Base-by-base conservation (phyloP, 2,329 filamentous ascomycete genomes). In the Trichoderma gracile region DNA sequence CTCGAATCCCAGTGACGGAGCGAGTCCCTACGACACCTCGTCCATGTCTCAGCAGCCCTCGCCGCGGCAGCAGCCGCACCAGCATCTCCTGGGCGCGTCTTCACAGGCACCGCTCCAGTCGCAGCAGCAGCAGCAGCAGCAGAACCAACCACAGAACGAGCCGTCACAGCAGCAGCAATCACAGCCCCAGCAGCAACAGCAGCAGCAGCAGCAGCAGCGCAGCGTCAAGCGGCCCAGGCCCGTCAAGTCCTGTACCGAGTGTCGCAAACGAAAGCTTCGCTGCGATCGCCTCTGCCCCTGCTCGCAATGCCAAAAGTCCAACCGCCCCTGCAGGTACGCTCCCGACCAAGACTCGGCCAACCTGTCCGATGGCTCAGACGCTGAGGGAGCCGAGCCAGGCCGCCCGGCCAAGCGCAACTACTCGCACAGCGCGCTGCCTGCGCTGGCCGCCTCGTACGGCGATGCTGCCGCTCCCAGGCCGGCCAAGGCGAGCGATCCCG, bases 241-340 rank as follows among this genome's bases (percentile, higher is more conserved):
- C 3, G 83, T 84, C 67, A 85, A 85, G 71, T 84, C 82, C 3
- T 85, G 83, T 71, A 81, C 81, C 64, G 81, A 84, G 68, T 85
- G 84, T 69, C 79, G 84, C 62, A 85, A 85, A 71, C 79, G 84
- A 69, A 86, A 85, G 71, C 74, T 85, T 5, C 78, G 80, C 65
- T 87, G 84, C 73, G 83, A 86, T 71, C 79, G 84, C 50, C 76
- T 80, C n/a, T 77, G 78, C 49, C 83, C 83, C 4, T 87, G 84
- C 69, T 82, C 82, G 6, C 84, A 86, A 71, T 87, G 84, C 70
- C 81, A 83, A 57, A 85, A 84, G 71, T 83, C 82, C n/a, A 80
- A 78, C 67, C 81, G 83, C 42, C 70, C 73, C 45, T 86, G 84
- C 74, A 81, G 77, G 68, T 86, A 86, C 68, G 77, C 81, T 25